phyloP scores from a whole-genome alignment of 1,284 basidiomycete species.

The Naganishia liquefaciens region DNA sequence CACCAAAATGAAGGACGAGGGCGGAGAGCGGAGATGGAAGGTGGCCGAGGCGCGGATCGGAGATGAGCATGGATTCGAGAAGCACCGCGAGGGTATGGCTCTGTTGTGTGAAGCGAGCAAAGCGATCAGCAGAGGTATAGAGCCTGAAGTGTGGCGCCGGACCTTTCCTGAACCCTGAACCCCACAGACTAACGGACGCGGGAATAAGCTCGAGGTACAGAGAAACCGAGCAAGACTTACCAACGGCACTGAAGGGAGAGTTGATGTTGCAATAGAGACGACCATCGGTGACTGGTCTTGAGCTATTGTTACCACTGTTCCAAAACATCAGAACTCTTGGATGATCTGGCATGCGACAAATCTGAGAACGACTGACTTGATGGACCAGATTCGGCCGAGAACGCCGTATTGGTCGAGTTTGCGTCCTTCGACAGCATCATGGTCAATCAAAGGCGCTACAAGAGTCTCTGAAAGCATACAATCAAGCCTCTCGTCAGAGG shows the following conservation, averaged over 20 bases:
- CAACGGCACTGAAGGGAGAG: constrained; percentile 36
- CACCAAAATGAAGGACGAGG: constrained; percentile 68
- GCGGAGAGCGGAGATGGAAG: constrained; percentile 62
- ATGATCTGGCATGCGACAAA: neutral
- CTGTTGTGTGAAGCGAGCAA: constrained; percentile 10
- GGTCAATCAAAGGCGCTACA: constrained; percentile 50
- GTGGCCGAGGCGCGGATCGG: constrained; percentile 58
- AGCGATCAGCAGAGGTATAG: neutral
- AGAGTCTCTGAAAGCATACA: constrained; percentile 30
- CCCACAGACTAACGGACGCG: constrained; percentile 58
- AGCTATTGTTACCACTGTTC: constrained; percentile 34
- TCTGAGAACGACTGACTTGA: constrained; percentile 39
- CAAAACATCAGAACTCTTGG: neutral
- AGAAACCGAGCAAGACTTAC: neutral
- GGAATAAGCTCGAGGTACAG: neutral
- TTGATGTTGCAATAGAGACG: constrained; percentile 49
- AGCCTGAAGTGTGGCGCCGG: neutral
- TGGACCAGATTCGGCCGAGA: constrained; percentile 42
- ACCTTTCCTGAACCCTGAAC: constrained; percentile 69
- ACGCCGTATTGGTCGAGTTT: constrained; percentile 47
- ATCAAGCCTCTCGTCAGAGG: neutral
- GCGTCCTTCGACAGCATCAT: constrained; percentile 43
- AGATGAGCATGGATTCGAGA: constrained; percentile 66
- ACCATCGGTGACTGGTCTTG: constrained; percentile 37
- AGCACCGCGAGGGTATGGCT: constrained; percentile 66